Evolutionary conservation across 2,329 filamentous ascomycete species (phyloP).

Genomic region (Ascochyta lentis): DNA sequence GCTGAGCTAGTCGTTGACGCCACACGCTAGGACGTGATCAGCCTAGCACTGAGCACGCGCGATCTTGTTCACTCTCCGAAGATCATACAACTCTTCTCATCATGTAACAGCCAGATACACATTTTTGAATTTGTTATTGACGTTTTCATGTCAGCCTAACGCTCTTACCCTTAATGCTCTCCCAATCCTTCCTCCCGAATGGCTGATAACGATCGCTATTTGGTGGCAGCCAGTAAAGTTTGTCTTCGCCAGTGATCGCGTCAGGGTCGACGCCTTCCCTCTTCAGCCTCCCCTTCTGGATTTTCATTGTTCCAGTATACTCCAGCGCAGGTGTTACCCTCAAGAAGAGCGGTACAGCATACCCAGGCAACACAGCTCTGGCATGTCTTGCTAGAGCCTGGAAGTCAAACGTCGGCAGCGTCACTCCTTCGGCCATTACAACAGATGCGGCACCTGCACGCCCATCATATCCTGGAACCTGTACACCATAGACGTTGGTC

Average conservation of each 20-base stretch:
- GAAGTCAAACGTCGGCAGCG: slow-evolving; percentile 42
- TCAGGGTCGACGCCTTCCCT: slow-evolving; percentile 53
- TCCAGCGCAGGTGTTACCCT: slow-evolving; percentile 50
- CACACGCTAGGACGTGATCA: slow-evolving; percentile 1
- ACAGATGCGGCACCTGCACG: slow-evolving; percentile 53
- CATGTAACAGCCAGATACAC: too few relatives aligned
- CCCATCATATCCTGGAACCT: slow-evolving; percentile 54
- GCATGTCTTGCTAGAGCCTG: slow-evolving; percentile 49
- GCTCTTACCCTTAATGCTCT: slow-evolving; percentile 39
- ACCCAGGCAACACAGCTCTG: slow-evolving; percentile 49
- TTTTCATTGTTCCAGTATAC: slow-evolving; percentile 56
- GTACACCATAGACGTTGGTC: slow-evolving; percentile 54
- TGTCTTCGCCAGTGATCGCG: slow-evolving; percentile 47
- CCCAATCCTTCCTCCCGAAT: slow-evolving; percentile 49
- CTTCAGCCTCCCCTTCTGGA: slow-evolving; percentile 54
- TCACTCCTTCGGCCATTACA: slow-evolving; percentile 45
- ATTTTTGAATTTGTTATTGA: too few relatives aligned
- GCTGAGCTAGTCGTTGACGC: slow-evolving; percentile 10
- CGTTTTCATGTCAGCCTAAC: slow-evolving; percentile 30
- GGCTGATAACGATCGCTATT: slow-evolving; percentile 45
- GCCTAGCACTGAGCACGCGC: neutral
- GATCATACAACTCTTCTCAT: neutral
- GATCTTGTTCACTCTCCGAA: neutral
- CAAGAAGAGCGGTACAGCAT: slow-evolving; percentile 56
- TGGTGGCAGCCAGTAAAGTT: slow-evolving; percentile 52